These are phyloP conservation scores for Tylopilus sp. DNA, from an alignment of 1,284 basidiomycete species.

Conservation along the genomic window DNA sequence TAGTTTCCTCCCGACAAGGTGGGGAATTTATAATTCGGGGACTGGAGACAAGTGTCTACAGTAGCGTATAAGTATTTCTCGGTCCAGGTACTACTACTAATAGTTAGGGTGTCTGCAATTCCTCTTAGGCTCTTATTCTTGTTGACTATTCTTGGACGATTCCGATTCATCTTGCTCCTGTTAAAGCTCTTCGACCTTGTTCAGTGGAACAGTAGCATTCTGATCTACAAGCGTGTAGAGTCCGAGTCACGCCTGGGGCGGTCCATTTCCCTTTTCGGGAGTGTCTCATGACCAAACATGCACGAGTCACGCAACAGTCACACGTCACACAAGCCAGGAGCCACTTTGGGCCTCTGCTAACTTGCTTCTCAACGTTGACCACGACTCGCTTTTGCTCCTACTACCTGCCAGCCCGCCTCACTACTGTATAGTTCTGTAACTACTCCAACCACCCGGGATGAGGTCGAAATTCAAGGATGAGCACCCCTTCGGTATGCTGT, in stretches of 20 bases:
- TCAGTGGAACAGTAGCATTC: not conserved
- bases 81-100: no score
- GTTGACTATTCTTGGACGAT: not conserved
- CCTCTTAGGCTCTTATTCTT: not conserved
- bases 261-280: slow-evolving; percentile 7
- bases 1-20: no score
- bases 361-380: slow-evolving; percentile 34
- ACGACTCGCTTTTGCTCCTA: slow-evolving; percentile 27
- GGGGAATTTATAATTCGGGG: no score
- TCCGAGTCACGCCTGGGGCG: not conserved
- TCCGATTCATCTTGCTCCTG: no score
- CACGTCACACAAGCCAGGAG: slow-evolving; percentile 33
- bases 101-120: not conserved
- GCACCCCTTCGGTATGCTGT: slow-evolving; percentile 84
- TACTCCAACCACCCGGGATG: slow-evolving; percentile 44
- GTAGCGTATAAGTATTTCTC: no score
- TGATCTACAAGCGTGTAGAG: slow-evolving; percentile 6
- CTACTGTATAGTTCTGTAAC: slow-evolving; percentile 6
- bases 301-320: slow-evolving; percentile 30
- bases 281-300: slow-evolving; percentile 9
- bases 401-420: slow-evolving; percentile 9
- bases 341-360: slow-evolving; percentile 25
- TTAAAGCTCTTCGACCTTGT: not conserved
- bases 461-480: slow-evolving; percentile 99
- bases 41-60: no score